Conservation (phyloP, 495 filamentous ascomycete species). For the Bombardia bombarda region DNA sequence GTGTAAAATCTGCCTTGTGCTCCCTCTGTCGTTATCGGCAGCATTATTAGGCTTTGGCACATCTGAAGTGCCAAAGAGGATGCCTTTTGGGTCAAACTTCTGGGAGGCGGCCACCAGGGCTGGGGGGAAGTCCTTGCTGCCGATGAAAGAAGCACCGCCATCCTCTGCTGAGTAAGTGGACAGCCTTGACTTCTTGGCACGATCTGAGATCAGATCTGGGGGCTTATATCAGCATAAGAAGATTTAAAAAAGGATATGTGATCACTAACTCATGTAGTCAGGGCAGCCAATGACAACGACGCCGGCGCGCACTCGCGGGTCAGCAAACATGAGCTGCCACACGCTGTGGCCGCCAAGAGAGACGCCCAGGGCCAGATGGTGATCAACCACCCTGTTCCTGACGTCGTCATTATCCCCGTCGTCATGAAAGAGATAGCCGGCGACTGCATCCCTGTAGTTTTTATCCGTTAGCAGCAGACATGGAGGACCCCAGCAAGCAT, state of each 20-base stretch:
- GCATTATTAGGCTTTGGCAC: conserved; percentile 15
- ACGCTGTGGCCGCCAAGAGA: conserved; percentile 84
- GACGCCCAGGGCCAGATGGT: conserved; percentile 70
- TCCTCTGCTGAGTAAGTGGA: conserved; percentile 42
- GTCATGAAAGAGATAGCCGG: conserved; percentile 62
- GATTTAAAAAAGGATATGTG: background rate
- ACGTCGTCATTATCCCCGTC: conserved; percentile 4
- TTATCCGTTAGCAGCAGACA: background rate
- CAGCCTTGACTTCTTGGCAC: conserved; percentile 65
- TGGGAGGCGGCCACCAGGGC: conserved; percentile 54
- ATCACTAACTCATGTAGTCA: conserved; percentile 59
- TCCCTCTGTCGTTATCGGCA: conserved; percentile 5
- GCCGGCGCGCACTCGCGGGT: conserved; percentile 66
- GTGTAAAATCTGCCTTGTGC: conserved; percentile 35
- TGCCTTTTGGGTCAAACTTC: conserved; percentile 60
- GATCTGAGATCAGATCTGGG: conserved; percentile 60
- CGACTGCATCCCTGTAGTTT: conserved; percentile 54
- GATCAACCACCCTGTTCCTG: conserved; percentile 40
- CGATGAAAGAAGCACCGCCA: conserved; percentile 57
- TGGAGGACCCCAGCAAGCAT: background rate
- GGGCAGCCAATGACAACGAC: conserved; percentile 83
- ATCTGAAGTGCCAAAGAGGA: conserved; percentile 49
- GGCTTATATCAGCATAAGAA: background rate
- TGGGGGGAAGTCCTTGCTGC: conserved; percentile 65
- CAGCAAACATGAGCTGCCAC: conserved; percentile 73